Conservation (phyloP, 192 early-diverging fungal species). For the Coemansia sp. region DNA sequence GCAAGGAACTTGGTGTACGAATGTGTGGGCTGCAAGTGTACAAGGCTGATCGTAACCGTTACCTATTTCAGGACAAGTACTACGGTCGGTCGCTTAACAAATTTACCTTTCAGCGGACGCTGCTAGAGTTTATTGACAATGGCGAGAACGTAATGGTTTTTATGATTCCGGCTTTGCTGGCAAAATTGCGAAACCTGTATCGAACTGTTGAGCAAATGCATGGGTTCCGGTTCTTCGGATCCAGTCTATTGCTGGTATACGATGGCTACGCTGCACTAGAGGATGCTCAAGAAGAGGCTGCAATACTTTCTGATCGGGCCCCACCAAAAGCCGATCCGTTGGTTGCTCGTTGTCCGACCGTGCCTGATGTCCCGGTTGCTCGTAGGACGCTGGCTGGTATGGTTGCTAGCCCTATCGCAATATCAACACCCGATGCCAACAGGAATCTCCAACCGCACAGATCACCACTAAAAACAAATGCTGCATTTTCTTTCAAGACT, state of each 20-base stretch:
- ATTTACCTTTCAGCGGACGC: constrained; percentile 72
- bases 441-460: background rate
- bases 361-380: constrained; percentile 5
- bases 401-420: background rate
- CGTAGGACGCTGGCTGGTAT: constrained; percentile 1
- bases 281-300: constrained; percentile 4
- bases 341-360: constrained; percentile 16
- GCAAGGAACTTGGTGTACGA: constrained; percentile 85
- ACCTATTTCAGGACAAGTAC: constrained; percentile 93
- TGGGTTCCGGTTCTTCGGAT: constrained; percentile 89
- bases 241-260: constrained; percentile 87
- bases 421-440: background rate
- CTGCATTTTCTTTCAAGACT: constrained; percentile 6
- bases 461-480: constrained; percentile 21
- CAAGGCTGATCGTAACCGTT: constrained; percentile 68
- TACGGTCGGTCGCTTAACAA: constrained; percentile 83
- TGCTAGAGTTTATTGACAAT: constrained; percentile 85
- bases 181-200: constrained; percentile 72
- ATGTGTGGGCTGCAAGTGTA: constrained; percentile 99
- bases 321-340: constrained; percentile 1
- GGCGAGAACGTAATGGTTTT: constrained; percentile 70
- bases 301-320: constrained; percentile 11
- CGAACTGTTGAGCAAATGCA: constrained; percentile 72
- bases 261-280: constrained; percentile 64
- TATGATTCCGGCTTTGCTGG: constrained; percentile 79